A percentile compares a stretch with the other conserved stretches of the same genome.
Conservation (phyloP, 495 filamentous ascomycete genomes). For the Penicillium turbatum region DNA sequence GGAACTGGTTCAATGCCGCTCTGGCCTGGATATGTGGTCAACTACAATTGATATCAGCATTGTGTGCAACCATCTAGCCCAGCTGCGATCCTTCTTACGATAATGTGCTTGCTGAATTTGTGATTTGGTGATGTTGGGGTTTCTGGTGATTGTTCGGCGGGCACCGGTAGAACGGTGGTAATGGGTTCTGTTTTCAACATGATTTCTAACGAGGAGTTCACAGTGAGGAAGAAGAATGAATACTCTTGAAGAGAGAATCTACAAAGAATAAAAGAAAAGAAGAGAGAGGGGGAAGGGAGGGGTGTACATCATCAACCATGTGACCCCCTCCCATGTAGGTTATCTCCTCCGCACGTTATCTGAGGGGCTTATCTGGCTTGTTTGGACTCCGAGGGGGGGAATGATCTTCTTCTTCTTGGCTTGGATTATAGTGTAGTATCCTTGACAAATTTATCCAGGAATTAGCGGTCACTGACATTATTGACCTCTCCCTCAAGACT, state of each 20-base stretch:
- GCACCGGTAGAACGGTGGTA: conserved; percentile 9
- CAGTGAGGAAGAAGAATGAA: background rate
- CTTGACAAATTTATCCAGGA: background rate
- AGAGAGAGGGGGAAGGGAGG: background rate
- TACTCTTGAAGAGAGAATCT: conserved; percentile 1
- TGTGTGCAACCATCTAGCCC: background rate
- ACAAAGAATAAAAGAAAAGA: conserved; percentile 2
- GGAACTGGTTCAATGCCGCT: conserved; percentile 86
- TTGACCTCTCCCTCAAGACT: background rate
- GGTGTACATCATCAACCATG: conserved; percentile 3
- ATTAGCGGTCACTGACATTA: conserved; percentile 10
- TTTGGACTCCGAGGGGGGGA: background rate
- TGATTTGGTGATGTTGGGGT: conserved; percentile 24
- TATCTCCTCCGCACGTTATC: conserved; percentile 28
- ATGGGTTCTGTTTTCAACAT: conserved; percentile 24
- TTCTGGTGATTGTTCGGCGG: conserved; percentile 21
- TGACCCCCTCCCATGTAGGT: conserved; percentile 14
- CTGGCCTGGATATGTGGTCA: conserved; percentile 92
- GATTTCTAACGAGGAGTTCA: background rate
- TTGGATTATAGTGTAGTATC: background rate
- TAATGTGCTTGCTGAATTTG: conserved; percentile 42
- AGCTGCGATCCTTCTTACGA: conserved; percentile 25
- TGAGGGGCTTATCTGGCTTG: conserved; percentile 20
- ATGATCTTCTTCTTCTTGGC: background rate
- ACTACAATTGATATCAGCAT: conserved; percentile 20